Evolutionary conservation across 2,329 filamentous ascomycete species (phyloP).

Genomic region (Ceratocystis cubensis): DNA sequence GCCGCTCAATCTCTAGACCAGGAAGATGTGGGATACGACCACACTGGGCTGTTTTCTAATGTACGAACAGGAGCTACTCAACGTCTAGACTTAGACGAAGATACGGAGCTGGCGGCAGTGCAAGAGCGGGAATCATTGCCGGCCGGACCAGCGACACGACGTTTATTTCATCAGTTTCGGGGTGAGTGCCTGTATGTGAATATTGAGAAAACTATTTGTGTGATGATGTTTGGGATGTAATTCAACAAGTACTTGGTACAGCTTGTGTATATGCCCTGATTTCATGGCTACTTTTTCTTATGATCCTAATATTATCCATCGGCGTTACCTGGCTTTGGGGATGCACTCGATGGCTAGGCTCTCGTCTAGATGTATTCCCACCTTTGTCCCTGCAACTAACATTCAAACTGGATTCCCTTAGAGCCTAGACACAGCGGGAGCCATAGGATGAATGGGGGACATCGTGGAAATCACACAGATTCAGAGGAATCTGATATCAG

Average conservation of each 20-base stretch:
- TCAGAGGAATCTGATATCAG: slow-evolving; percentile 13
- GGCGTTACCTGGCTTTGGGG: background rate
- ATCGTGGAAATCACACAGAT: background rate
- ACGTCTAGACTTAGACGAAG: slow-evolving; percentile 8
- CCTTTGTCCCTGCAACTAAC: background rate
- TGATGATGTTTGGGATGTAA: background rate
- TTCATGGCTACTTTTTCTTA: background rate
- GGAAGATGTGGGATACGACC: slow-evolving; percentile 2
- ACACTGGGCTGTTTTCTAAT: slow-evolving; percentile 6
- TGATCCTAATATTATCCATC: background rate
- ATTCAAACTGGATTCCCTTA: background rate
- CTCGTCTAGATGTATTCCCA: background rate
- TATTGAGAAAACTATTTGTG: background rate
- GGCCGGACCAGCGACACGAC: slow-evolving; percentile 9
- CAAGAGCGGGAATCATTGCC: slow-evolving; percentile 3
- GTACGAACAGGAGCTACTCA: background rate
- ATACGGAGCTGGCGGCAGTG: slow-evolving; percentile 2
- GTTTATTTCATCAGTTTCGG: slow-evolving; percentile 17
- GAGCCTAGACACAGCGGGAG: background rate
- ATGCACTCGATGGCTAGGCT: background rate
- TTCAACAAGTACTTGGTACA: background rate
- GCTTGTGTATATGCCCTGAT: background rate
- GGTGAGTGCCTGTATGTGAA: slow-evolving; percentile 9
- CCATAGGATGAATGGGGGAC: background rate
- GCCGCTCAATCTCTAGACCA: slow-evolving; percentile 4